phyloP scores from a whole-genome alignment of 257 asterid genomes.

The Nicotiana obtusifolia region DNA sequence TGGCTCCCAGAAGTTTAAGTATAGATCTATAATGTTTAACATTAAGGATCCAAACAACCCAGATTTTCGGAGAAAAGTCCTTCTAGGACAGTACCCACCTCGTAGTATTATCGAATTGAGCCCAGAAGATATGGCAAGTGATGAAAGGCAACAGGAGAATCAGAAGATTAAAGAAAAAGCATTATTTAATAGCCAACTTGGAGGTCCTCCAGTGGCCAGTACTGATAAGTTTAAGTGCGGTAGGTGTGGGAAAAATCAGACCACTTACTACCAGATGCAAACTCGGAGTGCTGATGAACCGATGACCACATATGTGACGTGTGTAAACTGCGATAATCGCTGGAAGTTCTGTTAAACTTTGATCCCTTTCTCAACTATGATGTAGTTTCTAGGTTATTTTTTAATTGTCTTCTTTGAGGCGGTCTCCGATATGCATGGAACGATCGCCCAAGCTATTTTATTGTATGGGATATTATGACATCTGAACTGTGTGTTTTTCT shows the following conservation, averaged over 20 bases:
- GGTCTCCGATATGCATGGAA: not conserved
- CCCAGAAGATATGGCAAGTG: slow-evolving; percentile 92
- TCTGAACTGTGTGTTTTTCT: not conserved
- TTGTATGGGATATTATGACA: not conserved
- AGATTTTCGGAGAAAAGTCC: slow-evolving; percentile 66
- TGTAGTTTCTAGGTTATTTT: not conserved
- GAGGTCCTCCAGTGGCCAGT: slow-evolving; percentile 61
- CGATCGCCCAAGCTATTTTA: slow-evolving; percentile 7
- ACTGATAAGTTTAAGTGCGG: slow-evolving; percentile 72
- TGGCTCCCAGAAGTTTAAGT: slow-evolving; percentile 38
- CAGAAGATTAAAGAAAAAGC: slow-evolving; percentile 75
- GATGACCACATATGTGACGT: slow-evolving; percentile 89
- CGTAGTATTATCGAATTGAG: slow-evolving; percentile 38
- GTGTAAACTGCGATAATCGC: slow-evolving; percentile 76
- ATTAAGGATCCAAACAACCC: slow-evolving; percentile 45
- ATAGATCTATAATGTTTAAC: slow-evolving; percentile 44
- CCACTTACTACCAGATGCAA: slow-evolving; percentile 90
- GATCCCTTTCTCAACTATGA: not conserved
- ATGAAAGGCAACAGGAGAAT: slow-evolving; percentile 58
- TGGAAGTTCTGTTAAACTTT: slow-evolving; percentile 74
- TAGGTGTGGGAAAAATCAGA: slow-evolving; percentile 73
- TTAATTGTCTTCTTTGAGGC: not conserved
- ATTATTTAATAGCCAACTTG: slow-evolving; percentile 68
- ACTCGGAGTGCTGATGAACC: slow-evolving; percentile 98
- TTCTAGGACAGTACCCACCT: slow-evolving; percentile 56